Evolutionary conservation across 768 basidiomycete genomes (phyloP).

Genomic region (Candolleomyces eurysporus): DNA sequence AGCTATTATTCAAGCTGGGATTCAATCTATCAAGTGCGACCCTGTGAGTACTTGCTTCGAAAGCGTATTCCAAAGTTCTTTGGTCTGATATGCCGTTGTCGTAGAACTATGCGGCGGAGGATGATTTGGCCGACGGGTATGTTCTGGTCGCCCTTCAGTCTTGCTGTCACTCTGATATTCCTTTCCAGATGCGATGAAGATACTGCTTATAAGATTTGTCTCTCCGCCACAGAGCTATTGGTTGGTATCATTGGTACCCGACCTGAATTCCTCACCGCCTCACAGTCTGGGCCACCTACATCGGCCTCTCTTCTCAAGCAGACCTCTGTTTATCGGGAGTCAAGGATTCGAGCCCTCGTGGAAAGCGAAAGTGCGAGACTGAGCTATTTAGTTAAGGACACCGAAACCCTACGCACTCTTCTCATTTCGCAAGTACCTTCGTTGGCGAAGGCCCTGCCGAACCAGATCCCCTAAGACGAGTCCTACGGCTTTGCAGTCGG

Average conservation of each 20-base stretch:
- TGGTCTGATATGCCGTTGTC: no score
- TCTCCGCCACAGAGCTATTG: no score
- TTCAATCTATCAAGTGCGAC: constrained; percentile 86
- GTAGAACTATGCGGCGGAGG: no score
- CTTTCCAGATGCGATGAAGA: constrained; percentile 88
- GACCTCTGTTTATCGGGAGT: constrained; percentile 70
- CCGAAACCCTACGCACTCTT: constrained; percentile 66
- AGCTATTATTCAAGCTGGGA: constrained; percentile 67
- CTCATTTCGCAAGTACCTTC: constrained; percentile 75
- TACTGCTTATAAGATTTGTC: no score
- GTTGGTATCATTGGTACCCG: no score
- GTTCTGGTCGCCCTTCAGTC: constrained; percentile 22
- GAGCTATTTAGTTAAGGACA: constrained; percentile 69
- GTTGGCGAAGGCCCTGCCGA: constrained; percentile 77
- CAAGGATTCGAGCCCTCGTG: constrained; percentile 46
- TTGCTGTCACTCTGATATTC: constrained; percentile 7
- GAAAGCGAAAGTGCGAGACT: constrained; percentile 76
- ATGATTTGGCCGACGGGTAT: constrained; percentile 82
- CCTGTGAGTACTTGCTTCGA: constrained; percentile 58
- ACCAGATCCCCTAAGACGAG: constrained; percentile 80
- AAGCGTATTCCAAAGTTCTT: background rate
- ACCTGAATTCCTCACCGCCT: constrained; percentile 75
- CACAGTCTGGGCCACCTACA: constrained; percentile 90
- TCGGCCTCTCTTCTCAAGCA: constrained; percentile 78
- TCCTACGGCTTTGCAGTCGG: constrained; percentile 77